Evolutionary conservation across 345 rosid species (phyloP), one percentile per base, ranked within the genome.

Genomic region (Eutrema yunnanense): DNA sequence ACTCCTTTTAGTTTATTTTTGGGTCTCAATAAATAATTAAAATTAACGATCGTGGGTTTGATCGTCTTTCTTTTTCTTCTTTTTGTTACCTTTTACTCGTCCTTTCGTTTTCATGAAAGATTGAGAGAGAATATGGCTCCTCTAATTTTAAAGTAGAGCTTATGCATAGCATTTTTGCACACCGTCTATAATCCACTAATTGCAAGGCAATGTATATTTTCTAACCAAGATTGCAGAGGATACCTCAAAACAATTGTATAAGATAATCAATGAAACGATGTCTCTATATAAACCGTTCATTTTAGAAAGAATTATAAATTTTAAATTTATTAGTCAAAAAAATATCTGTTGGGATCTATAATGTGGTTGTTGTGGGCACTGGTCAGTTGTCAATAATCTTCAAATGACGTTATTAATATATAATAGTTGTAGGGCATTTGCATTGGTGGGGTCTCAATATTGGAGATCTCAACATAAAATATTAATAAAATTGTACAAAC

Each of bases 31-130:
- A 34, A 75, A 51, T 32, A 14, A 58, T 11, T 12, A 41, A 58
- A 74, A 51, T 3, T 52, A 67, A 75, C 57, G 69, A 68, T 74
- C 73, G 78, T 67, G 79, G 73, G 51, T 52, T 29, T 74, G 64
- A 32, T 67, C 50, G 73, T 60, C 69, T 74, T 73, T 27, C 57
- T 60, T 59, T 71, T 60, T 60, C 67, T 60, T 68, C 59, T 44
- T 57, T 48, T 67, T 49, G 48, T 29, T 52, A 61, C 47, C 54
- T 67, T 74, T 72, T 72, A 27, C 14, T 61, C 57, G 73, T 75
- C 64, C 63, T 75, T 43, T 75, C 73, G 43, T 54, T 75, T 61
- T 75, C 79, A 43, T 27, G 1, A 22, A 58, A 58, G 61, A 49
- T 19, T 38, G 66, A 40, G 9, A 36, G 48, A 44, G 40, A 36